phyloP scores from a whole-genome alignment of 2,329 filamentous ascomycete species.

The Calonectria leucothoes region DNA sequence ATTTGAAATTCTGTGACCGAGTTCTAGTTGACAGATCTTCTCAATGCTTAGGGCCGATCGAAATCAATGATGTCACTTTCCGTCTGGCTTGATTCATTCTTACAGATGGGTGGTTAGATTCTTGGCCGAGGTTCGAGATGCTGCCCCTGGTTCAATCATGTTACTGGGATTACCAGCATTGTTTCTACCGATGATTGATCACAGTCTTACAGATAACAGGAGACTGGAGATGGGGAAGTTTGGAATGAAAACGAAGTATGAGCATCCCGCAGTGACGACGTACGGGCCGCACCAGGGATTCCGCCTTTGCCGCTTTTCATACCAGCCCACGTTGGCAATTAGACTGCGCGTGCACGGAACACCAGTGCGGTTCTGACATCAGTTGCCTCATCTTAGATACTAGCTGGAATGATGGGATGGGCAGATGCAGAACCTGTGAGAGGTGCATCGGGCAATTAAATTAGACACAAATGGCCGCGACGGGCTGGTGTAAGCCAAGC shows the following conservation, averaged over 20 bases:
- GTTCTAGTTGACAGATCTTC: neutral
- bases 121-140: no score
- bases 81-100: no score
- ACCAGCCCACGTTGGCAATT: neutral
- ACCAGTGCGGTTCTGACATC: neutral
- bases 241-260: neutral
- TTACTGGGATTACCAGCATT: neutral
- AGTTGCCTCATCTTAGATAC: neutral
- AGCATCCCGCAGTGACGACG: neutral
- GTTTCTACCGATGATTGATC: neutral
- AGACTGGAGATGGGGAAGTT: neutral
- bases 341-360: neutral
- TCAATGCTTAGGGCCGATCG: neutral
- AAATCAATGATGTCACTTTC: neutral
- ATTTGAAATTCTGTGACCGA: no score
- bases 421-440: neutral
- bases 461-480: neutral
- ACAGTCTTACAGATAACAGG: neutral
- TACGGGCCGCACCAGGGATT: neutral
- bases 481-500: neutral
- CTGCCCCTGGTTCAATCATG: neutral
- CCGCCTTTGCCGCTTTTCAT: neutral
- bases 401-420: neutral
- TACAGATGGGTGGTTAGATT: neutral
- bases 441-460: neutral